phyloP scores from a whole-genome alignment of 148 eudicot genomes.

The Persicaria maculosa region DNA sequence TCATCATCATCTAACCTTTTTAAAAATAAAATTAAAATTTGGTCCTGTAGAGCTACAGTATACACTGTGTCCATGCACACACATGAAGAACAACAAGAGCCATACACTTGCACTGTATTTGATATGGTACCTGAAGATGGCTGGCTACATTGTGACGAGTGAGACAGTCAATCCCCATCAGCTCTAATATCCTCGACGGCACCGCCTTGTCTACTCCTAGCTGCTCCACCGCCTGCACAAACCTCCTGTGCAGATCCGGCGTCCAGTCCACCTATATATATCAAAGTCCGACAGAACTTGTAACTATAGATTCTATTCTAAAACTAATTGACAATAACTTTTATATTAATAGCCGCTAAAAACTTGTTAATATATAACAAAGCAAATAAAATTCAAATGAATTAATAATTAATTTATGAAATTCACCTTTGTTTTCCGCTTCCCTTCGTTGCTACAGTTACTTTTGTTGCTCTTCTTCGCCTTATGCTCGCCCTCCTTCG shows the following conservation, averaged over 20 bases:
- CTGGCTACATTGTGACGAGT: conserved; percentile 98
- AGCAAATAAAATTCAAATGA: too few species aligned
- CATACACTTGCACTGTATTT: too few species aligned
- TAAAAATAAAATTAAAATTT: too few species aligned
- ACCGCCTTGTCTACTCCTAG: conserved; percentile 98
- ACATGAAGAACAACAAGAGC: too few species aligned
- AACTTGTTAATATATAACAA: too few species aligned
- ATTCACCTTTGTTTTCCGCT: conserved; percentile 37
- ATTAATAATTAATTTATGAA: background rate
- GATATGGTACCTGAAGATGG: conserved; percentile 75
- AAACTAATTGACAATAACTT: conserved; percentile 7
- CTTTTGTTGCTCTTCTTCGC: conserved; percentile 10
- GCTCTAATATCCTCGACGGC: conserved; percentile 90
- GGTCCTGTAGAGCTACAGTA: too few species aligned
- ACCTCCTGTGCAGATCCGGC: conserved; percentile 90
- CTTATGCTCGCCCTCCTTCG: background rate
- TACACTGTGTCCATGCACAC: too few species aligned
- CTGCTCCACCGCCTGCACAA: conserved; percentile 97
- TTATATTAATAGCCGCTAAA: too few species aligned
- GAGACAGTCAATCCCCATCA: conserved; percentile 92
- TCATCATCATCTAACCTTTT: conserved; percentile 12
- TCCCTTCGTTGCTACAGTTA: conserved; percentile 19
- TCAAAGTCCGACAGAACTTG: background rate
- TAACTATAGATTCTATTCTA: background rate
- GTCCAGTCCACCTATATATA: conserved; percentile 91